Conservation (phyloP, 1,284 basidiomycete species). For the Singerocomus inundabilis region DNA sequence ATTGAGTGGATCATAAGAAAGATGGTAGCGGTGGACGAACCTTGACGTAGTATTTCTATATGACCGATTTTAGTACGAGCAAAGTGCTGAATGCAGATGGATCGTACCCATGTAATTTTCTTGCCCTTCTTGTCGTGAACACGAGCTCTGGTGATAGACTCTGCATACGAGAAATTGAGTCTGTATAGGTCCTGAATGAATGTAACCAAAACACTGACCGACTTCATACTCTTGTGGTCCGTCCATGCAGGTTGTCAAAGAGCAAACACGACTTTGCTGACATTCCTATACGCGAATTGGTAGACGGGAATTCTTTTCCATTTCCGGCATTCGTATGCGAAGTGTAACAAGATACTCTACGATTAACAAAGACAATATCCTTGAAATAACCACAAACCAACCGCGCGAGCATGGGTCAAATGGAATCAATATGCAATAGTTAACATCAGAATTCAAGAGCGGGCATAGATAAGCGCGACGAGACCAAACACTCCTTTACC, state of each 20-base stretch:
- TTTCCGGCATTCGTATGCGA: conserved; percentile 2
- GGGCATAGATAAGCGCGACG: conserved; percentile 26
- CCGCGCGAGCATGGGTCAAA: not conserved
- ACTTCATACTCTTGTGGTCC: conserved; percentile 58
- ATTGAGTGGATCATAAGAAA: conserved; percentile 2
- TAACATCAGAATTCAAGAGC: not conserved
- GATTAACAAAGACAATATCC: too few species aligned
- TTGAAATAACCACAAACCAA: too few species aligned
- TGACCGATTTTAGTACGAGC: conserved; percentile 20
- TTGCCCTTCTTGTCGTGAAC: conserved; percentile 44
- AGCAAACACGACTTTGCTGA: conserved; percentile 9
- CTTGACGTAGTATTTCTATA: conserved; percentile 62
- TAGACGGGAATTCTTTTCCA: conserved; percentile 20
- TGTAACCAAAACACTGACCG: conserved; percentile 43
- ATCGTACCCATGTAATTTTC: conserved; percentile 45
- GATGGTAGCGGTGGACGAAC: conserved; percentile 37
- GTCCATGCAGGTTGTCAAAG: conserved; percentile 32
- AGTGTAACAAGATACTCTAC: not conserved
- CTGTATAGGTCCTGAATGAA: not conserved
- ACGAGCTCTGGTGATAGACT: conserved; percentile 51
- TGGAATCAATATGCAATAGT: conserved; percentile 11
- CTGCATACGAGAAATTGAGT: conserved; percentile 34
- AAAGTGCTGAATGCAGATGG: not conserved
- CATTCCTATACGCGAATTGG: not conserved
- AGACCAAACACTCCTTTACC: conserved; percentile 80